phyloP scores from a whole-genome alignment of 768 basidiomycete species.

The Trametes sanguinea region DNA sequence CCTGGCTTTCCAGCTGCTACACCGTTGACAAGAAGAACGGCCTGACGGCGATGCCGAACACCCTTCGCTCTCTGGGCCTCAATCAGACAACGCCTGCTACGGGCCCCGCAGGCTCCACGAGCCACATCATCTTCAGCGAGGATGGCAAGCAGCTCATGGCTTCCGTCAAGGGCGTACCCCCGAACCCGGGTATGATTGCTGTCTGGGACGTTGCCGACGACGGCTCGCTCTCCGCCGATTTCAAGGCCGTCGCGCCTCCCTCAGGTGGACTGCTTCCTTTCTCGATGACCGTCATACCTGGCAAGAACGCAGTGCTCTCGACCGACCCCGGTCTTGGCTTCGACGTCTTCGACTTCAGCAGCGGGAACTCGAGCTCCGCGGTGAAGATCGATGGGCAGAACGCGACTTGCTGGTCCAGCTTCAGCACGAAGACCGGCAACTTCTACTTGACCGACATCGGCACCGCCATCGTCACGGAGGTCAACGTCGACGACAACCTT shows the following conservation, averaged over 20 bases:
- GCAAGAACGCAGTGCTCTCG: slow-evolving; percentile 32
- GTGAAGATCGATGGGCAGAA: slow-evolving; percentile 31
- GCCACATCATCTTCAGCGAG: slow-evolving; percentile 50
- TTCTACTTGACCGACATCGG: slow-evolving; percentile 36
- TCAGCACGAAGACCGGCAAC: slow-evolving; percentile 35
- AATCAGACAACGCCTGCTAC: slow-evolving; percentile 55
- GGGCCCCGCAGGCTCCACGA: slow-evolving; percentile 47
- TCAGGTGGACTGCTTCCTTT: slow-evolving; percentile 50
- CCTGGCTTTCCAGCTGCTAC: slow-evolving; percentile 40
- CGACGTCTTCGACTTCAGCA: slow-evolving; percentile 32
- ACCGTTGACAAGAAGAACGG: slow-evolving; percentile 44
- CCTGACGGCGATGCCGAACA: slow-evolving; percentile 41
- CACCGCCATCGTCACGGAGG: slow-evolving; percentile 42
- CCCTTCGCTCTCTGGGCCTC: slow-evolving; percentile 44
- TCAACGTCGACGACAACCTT: slow-evolving; percentile 48
- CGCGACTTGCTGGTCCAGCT: slow-evolving; percentile 35
- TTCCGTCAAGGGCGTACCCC: slow-evolving; percentile 51
- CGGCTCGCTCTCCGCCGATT: slow-evolving; percentile 47
- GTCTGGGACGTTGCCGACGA: slow-evolving; percentile 48
- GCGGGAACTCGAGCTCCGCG: slow-evolving; percentile 23
- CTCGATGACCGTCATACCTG: slow-evolving; percentile 42
- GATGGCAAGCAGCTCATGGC: slow-evolving; percentile 47
- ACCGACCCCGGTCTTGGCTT: slow-evolving; percentile 35
- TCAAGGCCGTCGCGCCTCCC: slow-evolving; percentile 39
- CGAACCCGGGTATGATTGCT: slow-evolving; percentile 50